Conservation (phyloP, 2,329 filamentous ascomycete genomes). For the Sclerotinia glacialis region DNA sequence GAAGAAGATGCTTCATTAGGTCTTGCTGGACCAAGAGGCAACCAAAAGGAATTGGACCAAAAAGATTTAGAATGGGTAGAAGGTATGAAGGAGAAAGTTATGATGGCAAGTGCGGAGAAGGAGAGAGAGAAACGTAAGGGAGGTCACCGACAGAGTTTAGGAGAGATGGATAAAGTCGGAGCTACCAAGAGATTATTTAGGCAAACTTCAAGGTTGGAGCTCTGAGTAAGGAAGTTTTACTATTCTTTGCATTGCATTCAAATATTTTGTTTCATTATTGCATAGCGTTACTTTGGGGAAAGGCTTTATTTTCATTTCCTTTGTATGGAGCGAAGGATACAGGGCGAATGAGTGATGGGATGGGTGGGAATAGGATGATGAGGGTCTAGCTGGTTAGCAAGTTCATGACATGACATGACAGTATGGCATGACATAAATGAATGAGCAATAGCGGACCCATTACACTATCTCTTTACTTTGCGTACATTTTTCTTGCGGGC, state of each 20-base stretch:
- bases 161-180: slow-evolving; percentile 69
- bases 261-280: background rate
- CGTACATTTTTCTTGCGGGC: background rate
- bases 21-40: slow-evolving; percentile 66
- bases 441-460: background rate
- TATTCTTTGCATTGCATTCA: background rate
- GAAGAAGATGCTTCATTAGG: slow-evolving; percentile 57
- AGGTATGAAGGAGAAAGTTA: slow-evolving; percentile 76
- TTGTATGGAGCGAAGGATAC: background rate
- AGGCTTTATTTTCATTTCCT: background rate
- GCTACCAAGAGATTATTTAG: slow-evolving; percentile 68
- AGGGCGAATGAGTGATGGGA: background rate
- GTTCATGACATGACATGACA: background rate
- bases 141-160: slow-evolving; percentile 47
- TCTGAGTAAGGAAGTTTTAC: background rate
- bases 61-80: slow-evolving; percentile 79
- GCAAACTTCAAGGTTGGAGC: slow-evolving; percentile 22
- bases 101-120: slow-evolving; percentile 63
- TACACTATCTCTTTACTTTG: background rate
- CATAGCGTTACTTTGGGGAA: slow-evolving; percentile 3
- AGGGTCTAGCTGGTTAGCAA: slow-evolving; percentile 5
- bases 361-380: background rate
- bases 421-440: background rate
- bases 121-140: slow-evolving; percentile 38
- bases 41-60: slow-evolving; percentile 63